These are phyloP conservation scores for Diaporthe citri DNA, from an alignment of 2,329 filamentous ascomycete genomes.

Conservation along the genomic window DNA sequence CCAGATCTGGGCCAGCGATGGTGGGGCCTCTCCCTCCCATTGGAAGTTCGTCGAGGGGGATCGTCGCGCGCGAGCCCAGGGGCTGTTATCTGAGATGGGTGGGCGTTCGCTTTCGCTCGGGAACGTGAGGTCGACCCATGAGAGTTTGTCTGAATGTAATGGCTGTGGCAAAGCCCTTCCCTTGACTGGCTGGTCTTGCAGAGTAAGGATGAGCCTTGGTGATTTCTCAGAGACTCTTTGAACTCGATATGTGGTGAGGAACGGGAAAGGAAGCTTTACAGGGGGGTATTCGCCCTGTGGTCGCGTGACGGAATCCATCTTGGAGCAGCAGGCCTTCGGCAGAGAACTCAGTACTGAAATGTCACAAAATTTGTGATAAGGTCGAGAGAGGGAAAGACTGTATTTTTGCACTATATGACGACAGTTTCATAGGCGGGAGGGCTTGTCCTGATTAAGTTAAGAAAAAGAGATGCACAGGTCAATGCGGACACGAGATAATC, in stretches of 20 bases:
- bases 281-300: constrained; percentile 46
- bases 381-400: not conserved
- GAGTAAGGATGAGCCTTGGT: constrained; percentile 46
- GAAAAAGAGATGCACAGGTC: not conserved
- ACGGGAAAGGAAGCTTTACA: constrained; percentile 61
- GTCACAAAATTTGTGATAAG: no score
- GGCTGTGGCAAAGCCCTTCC: constrained; percentile 51
- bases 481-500: not conserved
- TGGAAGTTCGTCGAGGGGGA: constrained; percentile 55
- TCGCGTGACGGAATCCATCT: constrained; percentile 41
- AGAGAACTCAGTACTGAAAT: not conserved
- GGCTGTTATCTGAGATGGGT: constrained; percentile 47
- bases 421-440: not conserved
- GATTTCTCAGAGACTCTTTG: constrained; percentile 45
- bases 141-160: constrained; percentile 53
- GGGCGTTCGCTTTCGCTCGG: constrained; percentile 44
- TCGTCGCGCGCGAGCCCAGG: constrained; percentile 59
- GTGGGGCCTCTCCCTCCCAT: constrained; percentile 53
- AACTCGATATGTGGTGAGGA: constrained; percentile 57
- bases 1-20: constrained; percentile 60
- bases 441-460: not conserved
- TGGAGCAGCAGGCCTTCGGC: not conserved
- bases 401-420: constrained; percentile 18
- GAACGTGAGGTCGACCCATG: constrained; percentile 52
- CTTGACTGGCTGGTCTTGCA: constrained; percentile 50